Base-by-base conservation (phyloP, 208 protist species). In the Acanthamoeba rhysodes region DNA sequence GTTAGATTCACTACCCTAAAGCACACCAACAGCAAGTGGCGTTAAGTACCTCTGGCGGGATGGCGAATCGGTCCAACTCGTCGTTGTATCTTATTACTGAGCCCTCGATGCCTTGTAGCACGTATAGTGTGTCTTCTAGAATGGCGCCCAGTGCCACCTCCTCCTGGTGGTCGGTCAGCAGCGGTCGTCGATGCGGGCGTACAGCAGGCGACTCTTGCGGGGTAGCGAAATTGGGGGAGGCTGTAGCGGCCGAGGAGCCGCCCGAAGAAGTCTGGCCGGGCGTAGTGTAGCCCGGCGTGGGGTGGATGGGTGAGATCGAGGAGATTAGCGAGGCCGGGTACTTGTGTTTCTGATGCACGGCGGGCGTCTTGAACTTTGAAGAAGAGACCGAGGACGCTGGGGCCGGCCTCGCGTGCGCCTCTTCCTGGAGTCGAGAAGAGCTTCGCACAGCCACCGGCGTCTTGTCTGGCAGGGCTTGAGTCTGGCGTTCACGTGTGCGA, bases 61-160 rank as follows among this genome's bases (percentile, higher is more conserved):
- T 88, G 41, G 32, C 14, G 64, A 85, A 97, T 76, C 72, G 34
- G 80, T 96, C 80, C 9, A 59, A 41, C n/a, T 70, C 55, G 34
- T 84, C 50, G 48, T 95, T 66, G 80, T 55, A 97, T 92, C 95
- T 88, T 24, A 97, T 96, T n/a, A 96, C 94, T 6, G 45, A 80
- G 0, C 96, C 96, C 55, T 97, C 95, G 29, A 97, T 96, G 34
- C 96, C 96, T 78, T 97, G 96, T 45, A 87, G 78, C 24, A 87
- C 78, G 53, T 87, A 87, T 1, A 87, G 78, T 4, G 50, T 87
- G 32, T 87, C 78, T 24, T 87, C 78, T 6, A 87, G 53, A 22
- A 87, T 87, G 53, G 78, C 78, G 12, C 78, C 78, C 20, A 87
- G 48, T 8, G 78, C 20, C 45, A 87, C 78, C 29, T 87, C 78